Base-by-base conservation (phyloP, 352 stramenopile genomes). In the Phytophthora niederhauseri region DNA sequence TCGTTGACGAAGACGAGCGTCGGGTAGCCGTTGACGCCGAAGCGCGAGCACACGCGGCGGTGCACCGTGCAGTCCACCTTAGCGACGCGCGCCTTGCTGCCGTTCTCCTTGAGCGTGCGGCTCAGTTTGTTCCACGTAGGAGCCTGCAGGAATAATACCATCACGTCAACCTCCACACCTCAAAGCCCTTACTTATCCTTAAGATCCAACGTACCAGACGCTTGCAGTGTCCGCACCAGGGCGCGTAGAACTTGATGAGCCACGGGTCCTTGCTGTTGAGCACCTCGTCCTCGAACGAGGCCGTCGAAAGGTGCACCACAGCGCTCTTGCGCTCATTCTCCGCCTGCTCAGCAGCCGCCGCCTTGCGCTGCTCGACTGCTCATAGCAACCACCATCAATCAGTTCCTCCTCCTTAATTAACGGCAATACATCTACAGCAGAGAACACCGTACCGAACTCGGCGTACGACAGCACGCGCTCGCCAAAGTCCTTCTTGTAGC, bases 181-280 rank as follows among this genome's bases (percentile, higher is more conserved):
- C 5, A 11, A 6, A 49, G 15, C 14, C 14, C n/a, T n/a, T n/a
- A 15, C 22, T 26, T 26, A 15, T 45, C 36, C 14, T 9, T 8
- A 45, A 22, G 17, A 19, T 55, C 64, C 19, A n/a, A n/a, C 82
- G 61, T 72, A 90, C 83, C 55, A 95, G 63, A n/a, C 84, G 84
- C 73, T 93, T 92, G 79, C 85, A 92, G 68, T 92, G 85, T 45
- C 84, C 82, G 49, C 85, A 94, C 85, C 85, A 94, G 2, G 85
- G 85, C 20, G 85, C 84, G 61, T 93, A 93, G 60, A 94, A 94
- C 72, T 94, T 93, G 65, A 95, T 85, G 48, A 95, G 72, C 82
- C 82, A 94, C 50, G 84, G 73, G 12, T 87, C 64, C 60, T 85
- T 85, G 66, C 84, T 70, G 8, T 78, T 54, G 36, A 91, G 82